phyloP scores from a whole-genome alignment of 768 basidiomycete genomes.

The Phaffia australis region DNA sequence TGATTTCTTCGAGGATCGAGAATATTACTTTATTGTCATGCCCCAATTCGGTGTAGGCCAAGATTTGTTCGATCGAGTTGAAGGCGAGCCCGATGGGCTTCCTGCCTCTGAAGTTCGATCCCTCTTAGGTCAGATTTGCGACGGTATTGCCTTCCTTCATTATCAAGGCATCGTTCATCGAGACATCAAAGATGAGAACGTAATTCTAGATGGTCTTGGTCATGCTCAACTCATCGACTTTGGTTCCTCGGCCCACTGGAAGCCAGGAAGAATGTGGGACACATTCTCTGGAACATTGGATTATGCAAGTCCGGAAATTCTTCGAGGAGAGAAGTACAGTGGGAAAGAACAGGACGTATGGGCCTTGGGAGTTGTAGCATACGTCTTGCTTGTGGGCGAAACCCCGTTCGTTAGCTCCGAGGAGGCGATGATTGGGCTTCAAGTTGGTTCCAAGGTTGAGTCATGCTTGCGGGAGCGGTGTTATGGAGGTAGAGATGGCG shows the following conservation, averaged over 20 bases:
- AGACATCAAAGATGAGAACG: conserved; percentile 95
- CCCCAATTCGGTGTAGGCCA: conserved; percentile 48
- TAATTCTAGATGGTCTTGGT: conserved; percentile 50
- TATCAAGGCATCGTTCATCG: conserved; percentile 90
- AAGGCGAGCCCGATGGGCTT: conserved; percentile 74
- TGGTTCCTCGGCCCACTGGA: conserved; percentile 54
- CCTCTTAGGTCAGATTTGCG: conserved; percentile 86
- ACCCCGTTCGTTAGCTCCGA: conserved; percentile 34
- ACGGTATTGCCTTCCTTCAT: conserved; percentile 80
- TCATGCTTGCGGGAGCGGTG: conserved; percentile 17
- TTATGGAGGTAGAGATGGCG: conserved; percentile 45
- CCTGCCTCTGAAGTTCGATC: conserved; percentile 61
- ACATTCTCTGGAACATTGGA: conserved; percentile 42
- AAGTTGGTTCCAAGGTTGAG: conserved; percentile 27
- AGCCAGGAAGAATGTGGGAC: conserved; percentile 41
- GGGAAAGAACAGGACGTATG: conserved; percentile 97
- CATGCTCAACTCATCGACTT: conserved; percentile 92
- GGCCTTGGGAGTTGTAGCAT: conserved; percentile 95
- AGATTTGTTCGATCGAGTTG: conserved; percentile 93
- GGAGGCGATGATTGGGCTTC: conserved; percentile 28
- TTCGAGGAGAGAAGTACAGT: conserved; percentile 85
- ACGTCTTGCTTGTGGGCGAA: conserved; percentile 61
- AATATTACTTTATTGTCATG: conserved; percentile 82
- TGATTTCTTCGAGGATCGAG: conserved; percentile 92
- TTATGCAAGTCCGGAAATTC: conserved; percentile 86